Evolutionary conservation across 2,329 filamentous ascomycete species (phyloP).

Genomic region (Ambrosiella xylebori): DNA sequence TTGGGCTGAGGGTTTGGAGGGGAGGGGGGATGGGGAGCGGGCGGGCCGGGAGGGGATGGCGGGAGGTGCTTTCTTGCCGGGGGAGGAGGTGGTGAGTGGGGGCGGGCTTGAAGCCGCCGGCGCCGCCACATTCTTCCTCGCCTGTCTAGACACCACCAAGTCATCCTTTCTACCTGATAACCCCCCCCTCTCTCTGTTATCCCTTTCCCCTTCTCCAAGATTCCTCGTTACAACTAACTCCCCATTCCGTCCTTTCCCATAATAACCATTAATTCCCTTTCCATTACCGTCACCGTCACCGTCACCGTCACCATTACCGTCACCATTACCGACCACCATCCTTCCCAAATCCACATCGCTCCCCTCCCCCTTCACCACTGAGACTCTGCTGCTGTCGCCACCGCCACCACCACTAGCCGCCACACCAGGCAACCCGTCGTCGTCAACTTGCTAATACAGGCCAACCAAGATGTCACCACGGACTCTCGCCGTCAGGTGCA

Average conservation of each 20-base stretch:
- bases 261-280: not conserved
- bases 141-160: not conserved
- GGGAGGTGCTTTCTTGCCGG: not conserved
- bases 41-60: not conserved
- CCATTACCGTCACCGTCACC: not conserved
- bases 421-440: conserved; percentile 3
- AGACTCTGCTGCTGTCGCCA: not conserved
- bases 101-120: not conserved
- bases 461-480: conserved; percentile 44
- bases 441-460: conserved; percentile 27
- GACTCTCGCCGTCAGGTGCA: conserved; percentile 42
- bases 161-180: not conserved
- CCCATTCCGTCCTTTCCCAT: not conserved
- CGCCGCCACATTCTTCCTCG: not conserved
- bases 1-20: not conserved
- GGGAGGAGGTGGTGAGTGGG: not conserved
- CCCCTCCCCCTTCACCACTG: not conserved
- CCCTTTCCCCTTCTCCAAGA: not conserved
- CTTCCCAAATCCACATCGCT: not conserved
- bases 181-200: not conserved
- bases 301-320: too few species aligned
- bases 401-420: not conserved
- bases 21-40: not conserved
- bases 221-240: not conserved
- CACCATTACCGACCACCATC: not conserved